Evolutionary conservation across 495 filamentous ascomycete species (phyloP).

Genomic region (Apiosordaria backusii): DNA sequence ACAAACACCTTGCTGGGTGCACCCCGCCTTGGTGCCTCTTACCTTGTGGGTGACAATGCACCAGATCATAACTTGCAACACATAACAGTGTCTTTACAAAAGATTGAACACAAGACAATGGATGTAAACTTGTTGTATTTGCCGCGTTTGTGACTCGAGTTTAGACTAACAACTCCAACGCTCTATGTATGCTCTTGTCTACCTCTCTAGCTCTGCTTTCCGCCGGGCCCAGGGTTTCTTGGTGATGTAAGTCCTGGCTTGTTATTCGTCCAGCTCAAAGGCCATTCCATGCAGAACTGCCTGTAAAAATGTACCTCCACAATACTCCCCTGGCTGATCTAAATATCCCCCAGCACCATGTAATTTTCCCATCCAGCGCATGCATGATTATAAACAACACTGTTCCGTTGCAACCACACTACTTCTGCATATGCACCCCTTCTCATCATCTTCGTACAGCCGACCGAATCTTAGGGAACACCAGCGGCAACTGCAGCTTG

Average conservation of each 20-base stretch:
- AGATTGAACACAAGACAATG: background rate
- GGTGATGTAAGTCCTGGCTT: background rate
- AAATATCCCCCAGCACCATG: background rate
- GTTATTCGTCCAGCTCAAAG: background rate
- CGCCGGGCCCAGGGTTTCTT: background rate
- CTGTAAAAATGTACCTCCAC: background rate
- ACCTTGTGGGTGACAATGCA: too few relatives aligned
- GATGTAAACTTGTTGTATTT: background rate
- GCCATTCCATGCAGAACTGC: background rate
- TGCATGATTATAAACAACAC: background rate
- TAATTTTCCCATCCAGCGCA: background rate
- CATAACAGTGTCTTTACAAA: background rate
- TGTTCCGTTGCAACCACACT: background rate
- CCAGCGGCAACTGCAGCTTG: conserved; percentile 69
- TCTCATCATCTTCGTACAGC: background rate
- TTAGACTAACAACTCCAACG: background rate
- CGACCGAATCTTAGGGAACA: conserved; percentile 66
- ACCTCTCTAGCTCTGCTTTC: background rate
- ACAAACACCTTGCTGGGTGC: background rate
- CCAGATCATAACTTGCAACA: background rate
- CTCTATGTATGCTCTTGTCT: background rate
- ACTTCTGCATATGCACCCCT: background rate
- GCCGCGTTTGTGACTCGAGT: background rate
- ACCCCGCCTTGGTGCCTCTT: background rate
- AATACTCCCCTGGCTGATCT: background rate